Evolutionary conservation across 371 early-diverging fungal genomes (phyloP).

Genomic region (Sporodiniella umbellata): DNA sequence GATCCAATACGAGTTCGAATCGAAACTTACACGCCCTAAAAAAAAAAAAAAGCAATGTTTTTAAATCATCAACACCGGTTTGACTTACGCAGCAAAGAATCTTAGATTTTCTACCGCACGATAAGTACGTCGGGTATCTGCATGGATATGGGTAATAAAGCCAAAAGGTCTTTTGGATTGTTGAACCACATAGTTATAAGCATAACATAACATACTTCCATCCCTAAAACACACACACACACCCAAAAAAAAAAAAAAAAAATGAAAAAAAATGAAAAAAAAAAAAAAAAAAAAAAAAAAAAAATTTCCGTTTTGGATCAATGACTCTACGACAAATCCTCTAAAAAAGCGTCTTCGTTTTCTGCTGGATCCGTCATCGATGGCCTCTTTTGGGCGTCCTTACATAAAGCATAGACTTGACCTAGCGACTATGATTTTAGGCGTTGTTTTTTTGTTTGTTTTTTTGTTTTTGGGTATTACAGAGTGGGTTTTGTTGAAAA

Average conservation of each 20-base stretch:
- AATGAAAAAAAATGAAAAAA: not conserved
- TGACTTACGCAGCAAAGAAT: slow-evolving; percentile 61
- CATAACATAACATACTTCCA: slow-evolving; percentile 54
- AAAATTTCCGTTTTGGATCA: too few species aligned
- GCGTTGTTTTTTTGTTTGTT: too few species aligned
- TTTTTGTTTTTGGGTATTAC: too few species aligned
- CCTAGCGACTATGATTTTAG: too few species aligned
- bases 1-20: slow-evolving; percentile 48
- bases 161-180: slow-evolving; percentile 63
- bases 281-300: too few species aligned
- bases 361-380: slow-evolving; percentile 31
- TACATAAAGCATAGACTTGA: slow-evolving; percentile 40
- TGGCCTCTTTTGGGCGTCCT: slow-evolving; percentile 25
- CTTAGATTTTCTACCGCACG: slow-evolving; percentile 61
- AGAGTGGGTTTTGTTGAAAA: slow-evolving; percentile 31
- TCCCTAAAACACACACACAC: slow-evolving; percentile 30
- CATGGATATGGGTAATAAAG: slow-evolving; percentile 55
- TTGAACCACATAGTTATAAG: slow-evolving; percentile 53
- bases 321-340: slow-evolving; percentile 42
- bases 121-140: slow-evolving; percentile 59
- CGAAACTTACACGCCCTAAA: slow-evolving; percentile 61
- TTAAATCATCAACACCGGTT: too few species aligned
- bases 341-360: slow-evolving; percentile 45
- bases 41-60: not conserved
- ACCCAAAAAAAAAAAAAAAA: not conserved